A percentile compares a stretch with the other conserved stretches of the same genome.
Evolutionary conservation across 2,329 filamentous ascomycete genomes (phyloP).

Genomic region (Xylaria arbuscula): DNA sequence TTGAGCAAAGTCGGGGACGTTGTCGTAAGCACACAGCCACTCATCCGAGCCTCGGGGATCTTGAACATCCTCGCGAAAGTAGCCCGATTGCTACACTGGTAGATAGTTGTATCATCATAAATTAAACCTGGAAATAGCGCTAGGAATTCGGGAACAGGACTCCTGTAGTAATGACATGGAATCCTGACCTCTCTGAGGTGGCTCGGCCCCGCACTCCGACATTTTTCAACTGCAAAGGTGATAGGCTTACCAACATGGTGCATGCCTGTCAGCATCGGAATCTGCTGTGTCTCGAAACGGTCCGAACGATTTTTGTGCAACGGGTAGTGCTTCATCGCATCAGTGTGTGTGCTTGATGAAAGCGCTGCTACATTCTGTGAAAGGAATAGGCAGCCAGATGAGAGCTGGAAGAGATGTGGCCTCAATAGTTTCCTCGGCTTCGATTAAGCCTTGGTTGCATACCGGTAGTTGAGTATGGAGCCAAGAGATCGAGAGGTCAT

Average conservation of each 20-base stretch:
- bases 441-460: conserved; percentile 24
- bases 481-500: neutral
- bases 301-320: conserved; percentile 1
- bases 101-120: conserved; percentile 17
- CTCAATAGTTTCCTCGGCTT: neutral
- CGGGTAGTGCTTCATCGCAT: neutral
- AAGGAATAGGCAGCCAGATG: neutral
- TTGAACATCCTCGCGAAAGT: neutral
- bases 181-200: conserved; percentile 11
- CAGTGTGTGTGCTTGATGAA: neutral
- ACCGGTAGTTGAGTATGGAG: neutral
- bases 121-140: neutral
- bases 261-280: conserved; percentile 12
- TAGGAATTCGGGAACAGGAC: conserved; percentile 1
- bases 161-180: conserved; percentile 10
- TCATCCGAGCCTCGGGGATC: conserved; percentile 9
- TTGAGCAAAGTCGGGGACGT: neutral
- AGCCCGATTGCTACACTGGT: conserved; percentile 3
- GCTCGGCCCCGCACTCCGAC: conserved; percentile 24
- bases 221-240: conserved; percentile 31
- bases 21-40: conserved; percentile 3
- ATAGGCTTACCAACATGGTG: conserved; percentile 23
- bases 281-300: conserved; percentile 7
- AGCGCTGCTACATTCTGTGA: neutral
- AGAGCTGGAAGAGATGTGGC: conserved; percentile 1